Percentiles rank a stretch among this genome's conserved stretches.
Conservation (phyloP, 345 rosid genomes). For the Hevea brasiliensis region DNA sequence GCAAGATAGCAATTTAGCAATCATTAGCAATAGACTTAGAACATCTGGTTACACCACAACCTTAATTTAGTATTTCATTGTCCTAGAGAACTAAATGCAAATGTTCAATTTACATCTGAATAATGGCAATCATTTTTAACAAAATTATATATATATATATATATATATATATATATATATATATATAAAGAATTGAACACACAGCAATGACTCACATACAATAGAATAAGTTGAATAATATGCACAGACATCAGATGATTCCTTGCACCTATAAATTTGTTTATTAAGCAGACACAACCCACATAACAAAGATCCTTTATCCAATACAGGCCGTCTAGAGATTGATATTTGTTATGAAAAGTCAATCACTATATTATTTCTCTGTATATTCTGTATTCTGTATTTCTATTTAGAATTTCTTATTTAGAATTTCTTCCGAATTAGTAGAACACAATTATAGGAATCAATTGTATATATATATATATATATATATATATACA, state of each 20-base stretch:
- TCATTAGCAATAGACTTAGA: neutral
- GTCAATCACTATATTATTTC: no score
- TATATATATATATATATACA: no score
- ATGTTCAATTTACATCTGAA: neutral
- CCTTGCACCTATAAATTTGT: neutral
- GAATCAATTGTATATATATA: no score
- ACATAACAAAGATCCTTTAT: neutral
- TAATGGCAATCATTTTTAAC: neutral
- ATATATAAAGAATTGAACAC: no score
- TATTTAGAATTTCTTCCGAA: no score
- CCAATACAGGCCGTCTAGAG: no score
- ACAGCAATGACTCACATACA: neutral
- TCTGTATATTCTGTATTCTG: no score
- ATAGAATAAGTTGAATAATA: neutral
- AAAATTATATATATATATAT: no score
- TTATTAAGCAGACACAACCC: neutral
- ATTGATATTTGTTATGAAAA: no score
- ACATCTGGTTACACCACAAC: neutral
- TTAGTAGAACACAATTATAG: no score
- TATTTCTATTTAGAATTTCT: no score
- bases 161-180: no score
- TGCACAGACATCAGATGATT: neutral
- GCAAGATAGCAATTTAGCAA: neutral
- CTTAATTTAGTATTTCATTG: neutral
- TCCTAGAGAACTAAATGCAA: neutral